Evolutionary conservation across 1,284 basidiomycete species (phyloP), one percentile per base, ranked within the genome.

Genomic region (Melampsora larici-populina): DNA sequence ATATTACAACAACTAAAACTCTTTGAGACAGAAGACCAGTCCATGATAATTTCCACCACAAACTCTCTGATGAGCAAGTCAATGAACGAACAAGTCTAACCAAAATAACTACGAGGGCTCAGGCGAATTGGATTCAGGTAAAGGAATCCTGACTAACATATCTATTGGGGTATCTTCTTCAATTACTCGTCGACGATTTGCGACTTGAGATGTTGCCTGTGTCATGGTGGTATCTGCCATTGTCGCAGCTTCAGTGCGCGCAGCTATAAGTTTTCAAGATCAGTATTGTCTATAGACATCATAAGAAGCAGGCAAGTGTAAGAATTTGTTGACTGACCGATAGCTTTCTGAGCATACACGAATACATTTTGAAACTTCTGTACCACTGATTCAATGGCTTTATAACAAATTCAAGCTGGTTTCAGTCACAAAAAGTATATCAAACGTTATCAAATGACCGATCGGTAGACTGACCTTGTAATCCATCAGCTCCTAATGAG

Each of bases 311-410:
- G 36, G 36, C 36, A 36, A 36, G 36, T 36, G 3, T 3, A 36
- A 9, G 29, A 67, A 3, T 46, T 8, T 2, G 17, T 21, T n/a
- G 18, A 13, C 62, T 67, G 55, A 75, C 73, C 73, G 31, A 75
- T 68, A 24, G 73, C 73, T n/a, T 66, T 49, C 48, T 75, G 73
- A 51, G 73, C 64, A 40, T 49, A 63, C 15, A 62, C 46, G 55
- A 68, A 68, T 29, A 75, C 73, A 29, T 75, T 75, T 60, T 75
- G 73, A 63, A 63, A 75, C 3, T 64, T 43, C 18, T 60, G 64
- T 21, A 75, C 49, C 18, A 75, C 73, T 9, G 64, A 75, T 60
- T 75, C 73, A 15, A 51, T 75, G 5, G 8, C 73, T 75, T n/a
- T 18, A 62, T 26, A 55, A 17, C 60, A 55, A 0, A 55, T 7